Evolutionary conservation across 2,329 filamentous ascomycete species (phyloP), one percentile per base, ranked within the genome.

Genomic region (Colletotrichum sp.): DNA sequence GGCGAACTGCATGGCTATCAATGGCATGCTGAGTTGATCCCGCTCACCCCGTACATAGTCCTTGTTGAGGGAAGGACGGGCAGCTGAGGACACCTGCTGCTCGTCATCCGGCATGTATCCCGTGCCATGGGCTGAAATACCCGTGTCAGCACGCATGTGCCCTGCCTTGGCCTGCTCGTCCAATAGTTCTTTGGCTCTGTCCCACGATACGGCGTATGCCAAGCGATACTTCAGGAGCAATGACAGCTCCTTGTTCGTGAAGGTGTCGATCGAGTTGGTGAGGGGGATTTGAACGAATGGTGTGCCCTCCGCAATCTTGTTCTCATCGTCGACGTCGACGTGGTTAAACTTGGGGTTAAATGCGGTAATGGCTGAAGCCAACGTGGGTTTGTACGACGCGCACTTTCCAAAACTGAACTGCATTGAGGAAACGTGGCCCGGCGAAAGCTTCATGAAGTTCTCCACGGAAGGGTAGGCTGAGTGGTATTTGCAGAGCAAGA

Each of bases 351-450:
- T 76, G 24, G 76, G 69, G 24, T 81, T 78, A 77, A 94, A 93
- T 0, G 87, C 87, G 8, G 83, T 79, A 38, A 87, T 83, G 2
- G 90, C 90, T 62, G 92, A 88, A 4, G 83, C 77, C 2, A 88
- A 66, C 1, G 89, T 90, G 1, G 95, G 94, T 78, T 96, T 97
- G 81, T 96, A 94, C 5, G 83, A 87, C n/a, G 88, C 84, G 78
- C 93, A 93, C 69, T 94, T 90, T 2, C 94, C 94, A 29, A 97
- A 87, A 8, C 91, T 89, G 80, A 96, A 93, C 5, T 87, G 84
- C 76, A 79, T 72, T 54, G 63, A 82, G 76, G 21, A 83, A 82
- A 58, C 78, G 81, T 71, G 78, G 80, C 62, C 77, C 76, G 51
- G 80, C 79, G 69, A 87, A 79, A 68, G 84, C 81, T 81, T 79